These are phyloP conservation scores for Coemansia sp. DNA, from an alignment of 192 early-diverging fungal species.

Conservation along the genomic window DNA sequence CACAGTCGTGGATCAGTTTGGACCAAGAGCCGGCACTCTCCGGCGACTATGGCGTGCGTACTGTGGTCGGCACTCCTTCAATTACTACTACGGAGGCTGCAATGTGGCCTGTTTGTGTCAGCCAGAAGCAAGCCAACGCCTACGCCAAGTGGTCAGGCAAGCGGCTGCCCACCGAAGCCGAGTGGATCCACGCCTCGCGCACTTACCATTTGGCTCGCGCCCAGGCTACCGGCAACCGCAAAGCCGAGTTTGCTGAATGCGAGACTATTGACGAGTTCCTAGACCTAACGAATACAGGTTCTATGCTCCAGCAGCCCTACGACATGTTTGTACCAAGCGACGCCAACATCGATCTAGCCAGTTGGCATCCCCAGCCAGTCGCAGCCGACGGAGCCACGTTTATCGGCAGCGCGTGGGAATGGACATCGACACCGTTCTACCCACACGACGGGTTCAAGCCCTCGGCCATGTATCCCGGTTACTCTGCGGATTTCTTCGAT, in stretches of 20 bases:
- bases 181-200: conserved; percentile 60
- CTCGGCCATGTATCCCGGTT: conserved; percentile 81
- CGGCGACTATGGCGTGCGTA: conserved; percentile 59
- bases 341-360: conserved; percentile 69
- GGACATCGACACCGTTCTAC: conserved; percentile 71
- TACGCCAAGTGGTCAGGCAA: conserved; percentile 66
- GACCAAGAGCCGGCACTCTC: background rate
- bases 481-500: conserved; percentile 92
- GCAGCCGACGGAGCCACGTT: conserved; percentile 28
- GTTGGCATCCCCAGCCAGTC: conserved; percentile 64
- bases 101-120: conserved; percentile 76
- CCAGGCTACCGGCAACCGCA: conserved; percentile 13
- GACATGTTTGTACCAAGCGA: conserved; percentile 33
- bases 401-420: conserved; percentile 75
- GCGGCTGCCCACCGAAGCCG: conserved; percentile 78
- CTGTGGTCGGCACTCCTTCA: conserved; percentile 68
- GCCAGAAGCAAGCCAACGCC: conserved; percentile 65
- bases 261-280: conserved; percentile 18
- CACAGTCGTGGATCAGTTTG: conserved; percentile 61
- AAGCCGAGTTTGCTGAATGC: background rate
- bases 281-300: too few species aligned
- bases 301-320: conserved; percentile 17
- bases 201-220: conserved; percentile 28
- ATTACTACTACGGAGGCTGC: conserved; percentile 45
- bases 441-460: conserved; percentile 63